Evolutionary conservation across 1,284 basidiomycete genomes (phyloP).

Genomic region (Phenoliferia sp.): DNA sequence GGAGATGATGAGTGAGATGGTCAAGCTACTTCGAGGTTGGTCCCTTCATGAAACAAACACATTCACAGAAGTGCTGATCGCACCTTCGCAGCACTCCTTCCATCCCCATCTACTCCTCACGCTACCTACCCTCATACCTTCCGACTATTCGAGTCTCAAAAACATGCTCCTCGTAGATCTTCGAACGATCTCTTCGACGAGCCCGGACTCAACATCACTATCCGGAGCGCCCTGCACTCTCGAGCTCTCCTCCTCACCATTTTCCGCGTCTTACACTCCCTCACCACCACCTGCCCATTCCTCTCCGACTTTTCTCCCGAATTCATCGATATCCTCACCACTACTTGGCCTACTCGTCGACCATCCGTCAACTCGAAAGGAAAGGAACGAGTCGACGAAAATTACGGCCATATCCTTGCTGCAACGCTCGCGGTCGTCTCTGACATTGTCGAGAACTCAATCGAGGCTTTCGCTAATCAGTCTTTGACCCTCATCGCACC

Average conservation of each 20-base stretch:
- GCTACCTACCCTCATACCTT: slow-evolving; percentile 5
- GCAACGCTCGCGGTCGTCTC: slow-evolving; percentile 4
- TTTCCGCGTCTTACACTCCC: slow-evolving; percentile 10
- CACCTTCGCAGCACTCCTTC: slow-evolving; percentile 9
- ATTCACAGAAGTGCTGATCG: no score
- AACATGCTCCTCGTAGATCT: background rate
- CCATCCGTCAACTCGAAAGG: slow-evolving; percentile 4
- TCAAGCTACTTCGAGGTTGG: slow-evolving; percentile 18
- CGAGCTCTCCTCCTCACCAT: slow-evolving; percentile 5
- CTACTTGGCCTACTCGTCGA: slow-evolving; percentile 15
- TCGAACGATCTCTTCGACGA: slow-evolving; percentile 3
- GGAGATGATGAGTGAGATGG: slow-evolving; percentile 21
- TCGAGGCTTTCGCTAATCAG: background rate
- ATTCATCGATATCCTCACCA: slow-evolving; percentile 11
- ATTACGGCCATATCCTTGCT: background rate
- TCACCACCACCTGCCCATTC: slow-evolving; percentile 4
- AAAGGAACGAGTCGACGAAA: slow-evolving; percentile 6
- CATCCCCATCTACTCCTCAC: background rate
- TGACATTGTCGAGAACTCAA: background rate
- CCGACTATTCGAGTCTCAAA: slow-evolving; percentile 3
- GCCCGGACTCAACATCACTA: slow-evolving; percentile 6
- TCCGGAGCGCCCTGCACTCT: slow-evolving; percentile 11
- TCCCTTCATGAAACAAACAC: background rate
- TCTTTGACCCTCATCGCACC: background rate
- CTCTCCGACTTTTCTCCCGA: slow-evolving; percentile 14